Percentiles rank a stretch among this genome's conserved stretches.
Conservation (phyloP, 345 rosid genomes). For the Camelina hispida region DNA sequence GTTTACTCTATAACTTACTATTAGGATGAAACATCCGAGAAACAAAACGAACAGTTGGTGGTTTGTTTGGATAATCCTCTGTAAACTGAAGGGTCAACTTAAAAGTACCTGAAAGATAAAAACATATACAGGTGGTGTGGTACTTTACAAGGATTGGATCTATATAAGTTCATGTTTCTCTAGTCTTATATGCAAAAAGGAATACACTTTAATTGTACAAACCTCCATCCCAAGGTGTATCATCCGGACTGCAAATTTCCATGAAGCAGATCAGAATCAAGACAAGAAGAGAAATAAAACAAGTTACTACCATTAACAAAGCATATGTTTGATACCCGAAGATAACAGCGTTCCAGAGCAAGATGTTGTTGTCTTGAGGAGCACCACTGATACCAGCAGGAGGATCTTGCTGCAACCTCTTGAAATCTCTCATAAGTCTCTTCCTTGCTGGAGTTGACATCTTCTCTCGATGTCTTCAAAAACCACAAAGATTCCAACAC, state of each 20-base stretch:
- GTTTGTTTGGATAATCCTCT: constrained; percentile 71
- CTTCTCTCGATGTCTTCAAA: constrained; percentile 19
- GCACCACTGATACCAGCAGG: constrained; percentile 68
- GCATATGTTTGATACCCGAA: constrained; percentile 50
- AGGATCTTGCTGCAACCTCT: constrained; percentile 66
- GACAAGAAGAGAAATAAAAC: neutral
- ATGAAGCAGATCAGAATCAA: constrained; percentile 7
- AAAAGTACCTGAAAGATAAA: constrained; percentile 54
- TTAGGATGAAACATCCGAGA: constrained; percentile 74
- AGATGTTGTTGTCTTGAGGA: constrained; percentile 62
- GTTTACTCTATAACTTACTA: constrained; percentile 47
- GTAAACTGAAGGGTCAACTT: constrained; percentile 62
- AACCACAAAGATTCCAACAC: neutral
- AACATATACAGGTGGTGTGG: neutral
- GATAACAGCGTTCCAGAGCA: constrained; percentile 71
- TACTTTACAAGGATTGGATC: neutral
- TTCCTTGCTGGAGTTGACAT: constrained; percentile 68
- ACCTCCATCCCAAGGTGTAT: constrained; percentile 73
- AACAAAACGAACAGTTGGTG: constrained; percentile 66
- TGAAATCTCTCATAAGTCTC: constrained; percentile 70
- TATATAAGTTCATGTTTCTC: constrained; percentile 4
- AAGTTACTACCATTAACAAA: neutral
- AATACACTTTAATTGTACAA: neutral
- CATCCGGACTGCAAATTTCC: constrained; percentile 55
- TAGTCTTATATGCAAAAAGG: constrained; percentile 1